Conservation (phyloP, 208 protist genomes). For the Herpetomonas samuelpessoai region DNA sequence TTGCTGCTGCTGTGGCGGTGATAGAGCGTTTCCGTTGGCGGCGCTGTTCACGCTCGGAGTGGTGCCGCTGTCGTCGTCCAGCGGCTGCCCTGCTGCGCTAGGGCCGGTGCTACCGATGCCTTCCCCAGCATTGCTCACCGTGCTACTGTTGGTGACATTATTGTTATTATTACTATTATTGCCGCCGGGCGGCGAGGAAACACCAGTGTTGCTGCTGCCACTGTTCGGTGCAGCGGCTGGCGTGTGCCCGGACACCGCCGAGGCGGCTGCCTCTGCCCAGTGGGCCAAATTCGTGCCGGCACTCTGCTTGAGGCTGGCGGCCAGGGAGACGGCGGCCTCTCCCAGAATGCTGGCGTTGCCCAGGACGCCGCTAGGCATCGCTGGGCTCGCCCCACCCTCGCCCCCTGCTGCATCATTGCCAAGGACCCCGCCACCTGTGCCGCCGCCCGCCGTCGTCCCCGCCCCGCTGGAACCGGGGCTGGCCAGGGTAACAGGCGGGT, state of each 20-base stretch:
- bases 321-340: slow-evolving; percentile 12
- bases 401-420: too few relatives aligned
- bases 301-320: slow-evolving; percentile 2
- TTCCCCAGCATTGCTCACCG: slow-evolving; percentile 9
- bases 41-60: too few relatives aligned
- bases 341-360: slow-evolving; percentile 5
- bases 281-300: not conserved
- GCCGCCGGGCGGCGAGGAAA: not conserved
- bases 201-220: not conserved
- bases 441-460: too few relatives aligned
- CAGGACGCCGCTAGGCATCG: not conserved
- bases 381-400: not conserved
- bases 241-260: not conserved
- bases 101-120: not conserved
- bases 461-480: not conserved
- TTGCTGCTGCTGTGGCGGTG: too few relatives aligned
- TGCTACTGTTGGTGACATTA: slow-evolving; percentile 4
- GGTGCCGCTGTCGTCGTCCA: too few relatives aligned
- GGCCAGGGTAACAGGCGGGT: slow-evolving; percentile 9
- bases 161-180: slow-evolving; percentile 1
- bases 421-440: not conserved
- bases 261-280: not conserved
- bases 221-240: too few relatives aligned
- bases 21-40: too few relatives aligned
- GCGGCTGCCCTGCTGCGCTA: slow-evolving; percentile 5